Base-by-base conservation (phyloP, 257 asterid genomes). In the Solanum sejunctum region DNA sequence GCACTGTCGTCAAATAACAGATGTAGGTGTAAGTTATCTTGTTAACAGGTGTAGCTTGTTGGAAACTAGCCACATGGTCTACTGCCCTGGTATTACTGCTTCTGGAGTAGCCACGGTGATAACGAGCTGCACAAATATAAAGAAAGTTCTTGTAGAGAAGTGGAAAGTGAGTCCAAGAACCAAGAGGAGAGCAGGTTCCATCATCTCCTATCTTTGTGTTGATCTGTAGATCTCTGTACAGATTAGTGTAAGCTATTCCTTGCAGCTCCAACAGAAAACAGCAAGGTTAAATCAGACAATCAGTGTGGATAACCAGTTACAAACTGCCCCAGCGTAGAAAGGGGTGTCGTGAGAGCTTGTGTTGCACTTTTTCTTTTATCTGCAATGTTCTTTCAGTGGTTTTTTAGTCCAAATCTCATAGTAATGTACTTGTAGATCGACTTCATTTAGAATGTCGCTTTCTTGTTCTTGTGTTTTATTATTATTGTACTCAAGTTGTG, bases 1-100 rank as follows among this genome's bases (percentile, higher is more conserved):
- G n/a, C 98, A 95, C 72, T 95, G 99, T 86, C 97, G 92, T 55
- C 92, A 84, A 84, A 88, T 95, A 82, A 93, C 98, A 45, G 94
- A 95, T 84, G 80, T 84, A 9, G 98, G 99, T 43, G 84, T 95
- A 7, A 60, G 88, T 89, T 84, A 91, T 86, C 92, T 95, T 28
- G 96, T 88, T 45, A 88, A 79, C 10, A 91, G 81, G 18, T 94
- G 99, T 91, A 67, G 58, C 17, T 72, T 89, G 21, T 88, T 95
- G 77, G 98, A 95, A 85, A 84, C 94, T 5, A 92, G 96, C 81
- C 98, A 94, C 89, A 93, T 95, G 94, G 97, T 95, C 51, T 93
- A 91, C 72, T 95, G 99, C 90, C 95, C 96, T 1, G 90, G 93
- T 52, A 89, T 95, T 81, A 88, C 97, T 8, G 87, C 90, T 80